Conservation (phyloP, 2,329 filamentous ascomycete species). For the Davidsoniella australis region DNA sequence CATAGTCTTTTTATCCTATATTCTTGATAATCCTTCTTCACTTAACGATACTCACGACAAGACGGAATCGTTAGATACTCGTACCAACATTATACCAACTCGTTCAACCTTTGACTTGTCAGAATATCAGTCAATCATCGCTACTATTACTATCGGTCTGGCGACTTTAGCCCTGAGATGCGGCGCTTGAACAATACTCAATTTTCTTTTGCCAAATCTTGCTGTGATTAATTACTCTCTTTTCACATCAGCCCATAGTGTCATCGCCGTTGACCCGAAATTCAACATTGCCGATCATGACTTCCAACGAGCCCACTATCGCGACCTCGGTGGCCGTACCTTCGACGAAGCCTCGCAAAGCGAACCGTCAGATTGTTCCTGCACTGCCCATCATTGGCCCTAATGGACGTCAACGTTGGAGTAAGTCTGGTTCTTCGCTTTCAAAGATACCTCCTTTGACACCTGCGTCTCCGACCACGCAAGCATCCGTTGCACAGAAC, state of each 20-base stretch:
- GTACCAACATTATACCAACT: no score
- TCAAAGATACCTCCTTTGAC: background rate
- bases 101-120: no score
- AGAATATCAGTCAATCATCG: no score
- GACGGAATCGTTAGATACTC: no score
- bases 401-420: slow-evolving; percentile 1
- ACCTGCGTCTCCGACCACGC: background rate
- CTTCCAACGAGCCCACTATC: slow-evolving; percentile 4
- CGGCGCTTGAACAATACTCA: slow-evolving; percentile 9
- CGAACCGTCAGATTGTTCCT: slow-evolving; percentile 1
- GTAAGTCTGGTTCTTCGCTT: background rate
- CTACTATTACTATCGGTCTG: background rate
- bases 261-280: no score
- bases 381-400: slow-evolving; percentile 6
- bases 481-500: background rate
- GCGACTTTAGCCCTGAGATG: slow-evolving; percentile 11
- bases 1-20: no score
- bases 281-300: slow-evolving; percentile 2
- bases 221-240: slow-evolving; percentile 8
- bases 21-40: no score
- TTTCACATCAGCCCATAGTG: background rate
- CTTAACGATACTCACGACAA: no score
- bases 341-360: slow-evolving; percentile 1
- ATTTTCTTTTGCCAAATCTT: slow-evolving; percentile 4
- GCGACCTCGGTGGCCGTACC: background rate